Percentiles rank a stretch among this genome's conserved stretches.
phyloP scores from a whole-genome alignment of 345 rosid species.

The Triadica sebifera region DNA sequence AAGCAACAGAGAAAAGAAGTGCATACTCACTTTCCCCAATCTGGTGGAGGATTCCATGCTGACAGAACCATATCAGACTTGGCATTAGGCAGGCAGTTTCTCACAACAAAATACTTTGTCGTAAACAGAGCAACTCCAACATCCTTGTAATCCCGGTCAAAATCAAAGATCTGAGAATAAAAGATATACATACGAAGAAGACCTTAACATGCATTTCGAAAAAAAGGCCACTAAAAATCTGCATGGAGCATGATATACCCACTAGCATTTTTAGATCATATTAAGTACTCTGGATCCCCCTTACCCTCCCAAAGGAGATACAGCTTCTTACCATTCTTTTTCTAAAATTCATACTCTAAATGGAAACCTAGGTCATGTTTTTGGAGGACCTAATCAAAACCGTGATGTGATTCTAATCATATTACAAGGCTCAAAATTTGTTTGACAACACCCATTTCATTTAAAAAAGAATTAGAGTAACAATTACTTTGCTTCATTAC shows the following conservation, averaged over 20 bases:
- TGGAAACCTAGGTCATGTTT: background rate
- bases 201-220: constrained; percentile 6
- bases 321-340: background rate
- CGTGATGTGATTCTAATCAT: background rate
- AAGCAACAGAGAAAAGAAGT: constrained; percentile 17
- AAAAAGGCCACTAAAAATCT: background rate
- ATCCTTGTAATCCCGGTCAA: constrained; percentile 97
- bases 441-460: background rate
- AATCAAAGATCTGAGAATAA: constrained; percentile 81
- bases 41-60: constrained; percentile 96
- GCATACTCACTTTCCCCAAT: constrained; percentile 88
- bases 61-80: constrained; percentile 91
- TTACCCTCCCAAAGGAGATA: background rate
- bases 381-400: background rate
- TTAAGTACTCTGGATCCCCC: background rate
- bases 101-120: constrained; percentile 74
- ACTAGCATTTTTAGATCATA: background rate
- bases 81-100: constrained; percentile 76
- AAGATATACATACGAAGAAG: background rate
- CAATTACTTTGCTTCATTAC: background rate
- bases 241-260: background rate
- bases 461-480: background rate
- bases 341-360: background rate
- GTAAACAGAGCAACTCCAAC: constrained; percentile 90
- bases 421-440: too few species aligned